These are phyloP conservation scores for Chloranthus sessilifolius DNA, from an alignment of 164 flowering plant genomes.

Conservation along the genomic window DNA sequence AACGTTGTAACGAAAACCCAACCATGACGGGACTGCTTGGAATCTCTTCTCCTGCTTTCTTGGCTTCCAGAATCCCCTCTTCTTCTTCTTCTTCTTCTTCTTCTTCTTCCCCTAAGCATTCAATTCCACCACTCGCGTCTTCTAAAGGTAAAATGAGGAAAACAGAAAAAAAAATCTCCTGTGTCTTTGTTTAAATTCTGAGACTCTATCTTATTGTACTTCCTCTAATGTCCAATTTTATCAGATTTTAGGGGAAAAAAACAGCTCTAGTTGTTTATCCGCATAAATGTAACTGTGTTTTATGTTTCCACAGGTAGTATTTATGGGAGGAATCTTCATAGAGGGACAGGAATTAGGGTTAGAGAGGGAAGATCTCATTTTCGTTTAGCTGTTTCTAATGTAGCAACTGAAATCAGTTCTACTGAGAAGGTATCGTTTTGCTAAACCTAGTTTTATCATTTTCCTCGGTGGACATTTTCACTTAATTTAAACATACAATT, in stretches of 20 bases:
- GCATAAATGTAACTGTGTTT: neutral
- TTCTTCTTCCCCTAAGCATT: conserved; percentile 29
- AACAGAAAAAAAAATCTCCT: too few species aligned
- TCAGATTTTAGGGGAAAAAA: too few species aligned
- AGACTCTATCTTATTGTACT: too few species aligned
- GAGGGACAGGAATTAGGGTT: conserved; percentile 36
- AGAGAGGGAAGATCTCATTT: conserved; percentile 52
- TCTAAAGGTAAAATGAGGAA: conserved; percentile 24
- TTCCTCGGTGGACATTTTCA: too few species aligned
- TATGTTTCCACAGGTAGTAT: conserved; percentile 33
- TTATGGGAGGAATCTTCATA: conserved; percentile 41
- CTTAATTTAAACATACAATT: too few species aligned
- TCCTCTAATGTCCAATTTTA: too few species aligned
- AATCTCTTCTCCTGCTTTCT: conserved; percentile 35
- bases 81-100: conserved; percentile 12
- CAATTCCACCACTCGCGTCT: conserved; percentile 23
- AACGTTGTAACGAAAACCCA: neutral
- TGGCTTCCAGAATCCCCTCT: conserved; percentile 30
- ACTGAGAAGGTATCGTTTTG: conserved; percentile 39
- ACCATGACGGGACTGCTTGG: conserved; percentile 26
- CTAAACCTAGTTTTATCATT: neutral
- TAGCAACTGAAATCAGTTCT: conserved; percentile 69
- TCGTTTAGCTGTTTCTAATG: conserved; percentile 45
- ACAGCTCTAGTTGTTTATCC: too few species aligned
- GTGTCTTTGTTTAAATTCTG: too few species aligned